Percentiles rank a stretch among this genome's conserved stretches.
These are phyloP conservation scores for Pythium rishiriense DNA, from an alignment of 352 stramenopile genomes.

Conservation along the genomic window DNA sequence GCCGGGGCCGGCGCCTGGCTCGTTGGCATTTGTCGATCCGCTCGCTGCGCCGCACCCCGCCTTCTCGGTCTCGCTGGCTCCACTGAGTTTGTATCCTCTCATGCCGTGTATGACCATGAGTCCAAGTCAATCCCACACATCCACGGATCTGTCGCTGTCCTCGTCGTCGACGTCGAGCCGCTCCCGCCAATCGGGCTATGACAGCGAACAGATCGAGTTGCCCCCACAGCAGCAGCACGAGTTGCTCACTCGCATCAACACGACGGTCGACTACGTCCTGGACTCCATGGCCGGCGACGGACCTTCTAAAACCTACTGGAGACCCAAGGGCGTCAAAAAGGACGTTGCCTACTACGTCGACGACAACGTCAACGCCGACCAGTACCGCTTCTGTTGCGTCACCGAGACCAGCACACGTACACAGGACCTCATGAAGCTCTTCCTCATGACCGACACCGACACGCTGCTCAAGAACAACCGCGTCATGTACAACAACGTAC, in stretches of 20 bases:
- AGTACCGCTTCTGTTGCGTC: conserved; percentile 66
- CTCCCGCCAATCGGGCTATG: background rate
- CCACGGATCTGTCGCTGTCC: no score
- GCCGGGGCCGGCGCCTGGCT: no score
- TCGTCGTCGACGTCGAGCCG: background rate
- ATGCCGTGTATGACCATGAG: no score
- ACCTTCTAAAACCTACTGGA: conserved; percentile 38
- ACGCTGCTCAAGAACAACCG: conserved; percentile 43
- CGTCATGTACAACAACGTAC: conserved; percentile 46
- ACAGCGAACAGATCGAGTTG: conserved; percentile 3
- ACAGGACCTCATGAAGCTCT: conserved; percentile 56
- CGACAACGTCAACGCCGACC: conserved; percentile 34
- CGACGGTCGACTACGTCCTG: conserved; percentile 42
- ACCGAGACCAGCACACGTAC: conserved; percentile 35
- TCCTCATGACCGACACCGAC: conserved; percentile 40
- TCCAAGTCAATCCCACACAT: no score
- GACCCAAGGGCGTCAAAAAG: conserved; percentile 44
- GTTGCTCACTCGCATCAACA: conserved; percentile 17
- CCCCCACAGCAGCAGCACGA: conserved; percentile 30
- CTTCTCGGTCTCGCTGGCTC: no score
- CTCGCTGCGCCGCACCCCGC: no score
- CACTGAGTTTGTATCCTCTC: no score
- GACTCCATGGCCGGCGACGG: conserved; percentile 43
- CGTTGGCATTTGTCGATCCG: no score
- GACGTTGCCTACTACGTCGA: conserved; percentile 57